A percentile compares a stretch with the other conserved stretches of the same genome.
Conservation (phyloP, 139 green algal species). For the Micractinium sp. region DNA sequence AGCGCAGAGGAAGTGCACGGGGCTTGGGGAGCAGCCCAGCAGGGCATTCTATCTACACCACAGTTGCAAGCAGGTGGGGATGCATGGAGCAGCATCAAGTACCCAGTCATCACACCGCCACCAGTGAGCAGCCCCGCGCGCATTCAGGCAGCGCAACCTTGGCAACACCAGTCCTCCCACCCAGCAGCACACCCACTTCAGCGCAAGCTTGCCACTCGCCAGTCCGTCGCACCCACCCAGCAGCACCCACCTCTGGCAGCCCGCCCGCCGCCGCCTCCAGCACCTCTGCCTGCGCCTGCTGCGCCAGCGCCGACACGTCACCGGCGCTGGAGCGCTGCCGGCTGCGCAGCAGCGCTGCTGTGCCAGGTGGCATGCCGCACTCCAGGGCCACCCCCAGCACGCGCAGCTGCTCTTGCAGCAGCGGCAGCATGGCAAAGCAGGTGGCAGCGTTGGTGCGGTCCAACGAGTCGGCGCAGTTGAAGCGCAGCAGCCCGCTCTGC, state of each 20-base stretch:
- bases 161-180: background rate
- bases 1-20: background rate
- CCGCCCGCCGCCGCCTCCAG: background rate
- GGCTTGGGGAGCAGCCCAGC: background rate
- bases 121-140: too few species aligned
- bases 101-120: too few species aligned
- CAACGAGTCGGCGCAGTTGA: slow-evolving; percentile 98
- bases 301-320: slow-evolving; percentile 15
- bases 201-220: too few species aligned
- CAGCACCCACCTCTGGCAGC: slow-evolving; percentile 9
- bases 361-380: slow-evolving; percentile 32
- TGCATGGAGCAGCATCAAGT: too few species aligned
- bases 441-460: slow-evolving; percentile 97
- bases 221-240: background rate
- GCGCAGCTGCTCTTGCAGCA: slow-evolving; percentile 65
- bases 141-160: background rate
- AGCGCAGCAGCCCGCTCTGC: slow-evolving; percentile 83
- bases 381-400: slow-evolving; percentile 72
- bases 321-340: slow-evolving; percentile 8
- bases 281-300: background rate
- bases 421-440: slow-evolving; percentile 84
- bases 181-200: too few species aligned
- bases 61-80: background rate
- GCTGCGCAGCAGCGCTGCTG: slow-evolving; percentile 37
- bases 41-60: background rate